These are phyloP conservation scores for Apiotrichum gracile DNA, from an alignment of 1,284 basidiomycete species.

Conservation along the genomic window DNA sequence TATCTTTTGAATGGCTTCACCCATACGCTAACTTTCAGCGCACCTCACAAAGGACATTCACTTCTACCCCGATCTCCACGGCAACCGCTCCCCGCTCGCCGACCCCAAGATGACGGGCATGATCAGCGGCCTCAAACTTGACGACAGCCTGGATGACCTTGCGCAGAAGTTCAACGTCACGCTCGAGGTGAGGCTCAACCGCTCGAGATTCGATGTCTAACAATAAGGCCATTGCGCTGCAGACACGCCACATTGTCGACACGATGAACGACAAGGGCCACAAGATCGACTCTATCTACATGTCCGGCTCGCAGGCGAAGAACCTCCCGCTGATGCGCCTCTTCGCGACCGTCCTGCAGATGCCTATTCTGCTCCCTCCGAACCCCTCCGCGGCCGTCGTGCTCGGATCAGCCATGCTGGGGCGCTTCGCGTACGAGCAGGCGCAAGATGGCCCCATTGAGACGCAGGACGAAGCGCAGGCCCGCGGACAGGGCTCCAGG, in stretches of 20 bases:
- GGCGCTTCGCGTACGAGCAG: conserved; percentile 70
- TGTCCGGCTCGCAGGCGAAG: conserved; percentile 82
- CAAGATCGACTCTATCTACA: conserved; percentile 76
- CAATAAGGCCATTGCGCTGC: conserved; percentile 72
- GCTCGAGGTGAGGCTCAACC: conserved; percentile 57
- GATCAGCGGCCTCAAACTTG: conserved; percentile 78
- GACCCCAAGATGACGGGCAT: conserved; percentile 90
- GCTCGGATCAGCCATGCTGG: conserved; percentile 88
- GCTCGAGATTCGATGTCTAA: not conserved
- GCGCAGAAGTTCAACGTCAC: conserved; percentile 87
- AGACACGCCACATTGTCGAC: conserved; percentile 91
- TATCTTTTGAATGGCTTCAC: not conserved
- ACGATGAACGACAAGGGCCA: conserved; percentile 85
- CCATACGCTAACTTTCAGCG: conserved; percentile 43
- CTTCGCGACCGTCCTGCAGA: conserved; percentile 74
- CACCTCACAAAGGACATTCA: conserved; percentile 86
- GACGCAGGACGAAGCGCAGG: conserved; percentile 47
- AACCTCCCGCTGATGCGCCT: conserved; percentile 78
- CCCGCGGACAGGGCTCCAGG: conserved; percentile 54
- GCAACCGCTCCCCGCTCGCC: conserved; percentile 92
- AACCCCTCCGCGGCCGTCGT: conserved; percentile 79
- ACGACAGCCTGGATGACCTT: conserved; percentile 71
- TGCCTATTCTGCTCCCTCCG: conserved; percentile 78
- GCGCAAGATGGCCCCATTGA: conserved; percentile 11
- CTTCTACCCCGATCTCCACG: conserved; percentile 87